Conservation (phyloP, 2,329 filamentous ascomycete genomes). For the Arthrinium phaeospermum region DNA sequence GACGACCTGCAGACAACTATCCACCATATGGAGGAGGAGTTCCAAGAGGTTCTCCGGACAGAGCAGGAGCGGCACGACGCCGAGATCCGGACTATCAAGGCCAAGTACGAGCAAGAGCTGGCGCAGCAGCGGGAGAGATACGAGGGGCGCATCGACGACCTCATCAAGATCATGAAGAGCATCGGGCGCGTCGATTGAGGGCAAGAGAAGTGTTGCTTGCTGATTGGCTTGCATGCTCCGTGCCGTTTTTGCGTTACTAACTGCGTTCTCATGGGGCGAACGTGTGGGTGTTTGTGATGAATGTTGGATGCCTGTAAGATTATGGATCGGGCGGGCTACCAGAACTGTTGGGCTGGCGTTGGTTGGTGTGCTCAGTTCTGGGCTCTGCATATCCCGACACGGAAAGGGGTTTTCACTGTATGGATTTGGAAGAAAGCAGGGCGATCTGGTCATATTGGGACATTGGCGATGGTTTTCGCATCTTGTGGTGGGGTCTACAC, state of each 20-base stretch:
- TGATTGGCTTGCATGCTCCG: not conserved
- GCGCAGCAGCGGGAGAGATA: constrained; percentile 24
- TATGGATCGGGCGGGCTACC: not conserved
- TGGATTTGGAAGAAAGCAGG: not conserved
- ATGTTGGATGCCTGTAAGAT: not conserved
- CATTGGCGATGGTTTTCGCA: not conserved
- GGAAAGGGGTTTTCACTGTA: not conserved
- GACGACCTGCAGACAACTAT: constrained; percentile 19
- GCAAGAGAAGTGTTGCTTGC: not conserved
- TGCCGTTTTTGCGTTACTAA: not conserved
- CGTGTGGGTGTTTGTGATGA: not conserved
- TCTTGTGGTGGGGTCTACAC: not conserved
- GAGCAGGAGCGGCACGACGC: constrained; percentile 23
- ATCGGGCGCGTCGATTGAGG: not conserved
- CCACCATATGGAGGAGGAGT: constrained; percentile 26
- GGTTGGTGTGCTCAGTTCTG: not conserved
- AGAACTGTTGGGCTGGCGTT: not conserved
- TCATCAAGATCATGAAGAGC: constrained; percentile 26
- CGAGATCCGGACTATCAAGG: constrained; percentile 21
- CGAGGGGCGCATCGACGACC: constrained; percentile 24
- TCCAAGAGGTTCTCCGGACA: constrained; percentile 24
- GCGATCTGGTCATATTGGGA: not conserved
- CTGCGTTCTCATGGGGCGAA: not conserved
- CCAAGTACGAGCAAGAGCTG: constrained; percentile 24
- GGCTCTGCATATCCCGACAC: not conserved